Evolutionary conservation across 495 filamentous ascomycete species (phyloP).

Genomic region (Entonaema liquescens): DNA sequence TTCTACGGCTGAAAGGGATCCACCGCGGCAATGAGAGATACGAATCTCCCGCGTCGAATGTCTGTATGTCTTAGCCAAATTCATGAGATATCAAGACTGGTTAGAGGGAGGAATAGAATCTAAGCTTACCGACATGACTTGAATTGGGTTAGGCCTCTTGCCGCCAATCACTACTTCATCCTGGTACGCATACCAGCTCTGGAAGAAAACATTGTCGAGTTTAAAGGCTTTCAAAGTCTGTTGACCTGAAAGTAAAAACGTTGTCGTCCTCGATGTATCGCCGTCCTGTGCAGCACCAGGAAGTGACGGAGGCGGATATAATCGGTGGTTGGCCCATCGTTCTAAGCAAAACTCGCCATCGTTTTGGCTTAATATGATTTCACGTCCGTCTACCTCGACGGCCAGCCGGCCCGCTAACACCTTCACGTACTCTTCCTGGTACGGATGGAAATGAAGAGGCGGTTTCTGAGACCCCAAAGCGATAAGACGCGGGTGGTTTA

Average conservation of each 20-base stretch:
- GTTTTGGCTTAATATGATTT: not conserved
- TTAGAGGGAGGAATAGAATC: not conserved
- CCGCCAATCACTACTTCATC: not conserved
- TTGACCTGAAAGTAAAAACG: not conserved
- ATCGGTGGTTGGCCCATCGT: not conserved
- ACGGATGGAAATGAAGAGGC: not conserved
- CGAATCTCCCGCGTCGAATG: not conserved
- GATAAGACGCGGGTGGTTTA: not conserved
- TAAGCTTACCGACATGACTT: not conserved
- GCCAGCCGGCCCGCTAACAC: not conserved
- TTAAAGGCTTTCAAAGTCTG: not conserved
- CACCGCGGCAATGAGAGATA: not conserved
- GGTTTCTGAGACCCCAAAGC: not conserved
- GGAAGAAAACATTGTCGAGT: not conserved
- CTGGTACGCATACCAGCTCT: not conserved
- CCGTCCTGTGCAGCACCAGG: not conserved
- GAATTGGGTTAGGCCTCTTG: not conserved
- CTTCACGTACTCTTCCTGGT: not conserved
- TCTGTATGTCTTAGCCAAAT: not conserved
- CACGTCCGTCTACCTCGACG: not conserved
- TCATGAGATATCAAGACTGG: not conserved
- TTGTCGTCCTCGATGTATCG: not conserved
- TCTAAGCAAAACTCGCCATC: not conserved
- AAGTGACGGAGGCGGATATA: not conserved
- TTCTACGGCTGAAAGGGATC: not conserved